Conservation (phyloP, 768 basidiomycete genomes). For the Pleurotus eryngii region DNA sequence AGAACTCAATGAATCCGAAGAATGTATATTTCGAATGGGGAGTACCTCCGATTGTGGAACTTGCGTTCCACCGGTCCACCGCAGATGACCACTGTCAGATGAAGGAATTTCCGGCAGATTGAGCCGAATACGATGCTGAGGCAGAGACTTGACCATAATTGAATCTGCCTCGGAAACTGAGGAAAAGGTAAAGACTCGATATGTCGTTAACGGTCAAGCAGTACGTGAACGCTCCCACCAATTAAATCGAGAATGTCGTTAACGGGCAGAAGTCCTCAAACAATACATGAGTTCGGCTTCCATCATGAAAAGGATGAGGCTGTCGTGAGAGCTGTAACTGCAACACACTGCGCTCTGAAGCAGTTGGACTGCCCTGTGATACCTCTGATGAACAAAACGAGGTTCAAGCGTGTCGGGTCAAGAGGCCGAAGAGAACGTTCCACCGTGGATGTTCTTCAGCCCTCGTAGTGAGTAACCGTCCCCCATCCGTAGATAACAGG, state of each 20-base stretch:
- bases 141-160: too few relatives aligned
- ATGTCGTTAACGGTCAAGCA: too few relatives aligned
- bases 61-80: neutral
- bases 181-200: too few relatives aligned
- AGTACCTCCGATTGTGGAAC: too few relatives aligned
- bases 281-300: conserved; percentile 2
- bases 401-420: neutral
- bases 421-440: neutral
- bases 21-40: neutral
- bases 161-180: too few relatives aligned
- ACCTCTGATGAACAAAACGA: neutral
- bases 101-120: neutral
- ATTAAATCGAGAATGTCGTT: neutral
- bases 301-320: conserved; percentile 6
- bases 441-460: neutral
- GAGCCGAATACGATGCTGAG: neutral
- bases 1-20: neutral
- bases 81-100: neutral
- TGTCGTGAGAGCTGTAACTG: neutral
- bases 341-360: too few relatives aligned
- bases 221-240: too few relatives aligned
- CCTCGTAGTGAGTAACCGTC: too few relatives aligned
- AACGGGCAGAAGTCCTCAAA: neutral
- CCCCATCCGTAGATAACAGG: neutral
- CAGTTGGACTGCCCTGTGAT: neutral